Percentiles rank a stretch among this genome's conserved stretches.
Conservation (phyloP, 2,329 filamentous ascomycete species). For the Tolypocladium cylindrosporum region DNA sequence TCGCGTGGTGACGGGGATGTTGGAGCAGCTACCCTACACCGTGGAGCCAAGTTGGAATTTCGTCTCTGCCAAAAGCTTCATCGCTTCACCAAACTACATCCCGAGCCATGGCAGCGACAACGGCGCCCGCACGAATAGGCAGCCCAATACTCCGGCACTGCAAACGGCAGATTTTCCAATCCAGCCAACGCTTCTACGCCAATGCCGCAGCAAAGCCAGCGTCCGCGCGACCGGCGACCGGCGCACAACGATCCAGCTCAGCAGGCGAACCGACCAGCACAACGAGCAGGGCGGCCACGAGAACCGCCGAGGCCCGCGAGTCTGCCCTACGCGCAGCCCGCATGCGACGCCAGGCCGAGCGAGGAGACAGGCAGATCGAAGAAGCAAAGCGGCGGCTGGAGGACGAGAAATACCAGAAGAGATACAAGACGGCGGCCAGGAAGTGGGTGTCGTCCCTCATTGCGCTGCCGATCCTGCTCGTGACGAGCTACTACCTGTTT, state of each 20-base stretch:
- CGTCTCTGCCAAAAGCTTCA: neutral
- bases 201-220: neutral
- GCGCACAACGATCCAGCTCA: too few species aligned
- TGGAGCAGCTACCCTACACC: neutral
- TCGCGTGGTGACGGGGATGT: too few species aligned
- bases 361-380: constrained; percentile 8
- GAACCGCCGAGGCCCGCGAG: constrained; percentile 12
- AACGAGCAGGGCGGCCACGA: constrained; percentile 6
- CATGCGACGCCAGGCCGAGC: constrained; percentile 7
- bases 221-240: neutral
- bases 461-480: constrained; percentile 42
- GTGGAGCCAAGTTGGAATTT: neutral
- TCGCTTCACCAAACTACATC: neutral
- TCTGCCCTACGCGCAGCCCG: constrained; percentile 12
- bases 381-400: constrained; percentile 9
- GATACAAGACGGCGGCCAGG: constrained; percentile 33
- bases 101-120: neutral
- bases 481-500: constrained; percentile 45
- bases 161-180: neutral
- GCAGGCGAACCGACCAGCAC: neutral
- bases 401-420: constrained; percentile 26
- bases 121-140: neutral
- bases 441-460: constrained; percentile 38
- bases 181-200: neutral
- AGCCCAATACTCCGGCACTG: neutral